A percentile compares a stretch with the other conserved stretches of the same genome.
phyloP scores from a whole-genome alignment of 495 filamentous ascomycete genomes.

The Penicillium malachiteum region DNA sequence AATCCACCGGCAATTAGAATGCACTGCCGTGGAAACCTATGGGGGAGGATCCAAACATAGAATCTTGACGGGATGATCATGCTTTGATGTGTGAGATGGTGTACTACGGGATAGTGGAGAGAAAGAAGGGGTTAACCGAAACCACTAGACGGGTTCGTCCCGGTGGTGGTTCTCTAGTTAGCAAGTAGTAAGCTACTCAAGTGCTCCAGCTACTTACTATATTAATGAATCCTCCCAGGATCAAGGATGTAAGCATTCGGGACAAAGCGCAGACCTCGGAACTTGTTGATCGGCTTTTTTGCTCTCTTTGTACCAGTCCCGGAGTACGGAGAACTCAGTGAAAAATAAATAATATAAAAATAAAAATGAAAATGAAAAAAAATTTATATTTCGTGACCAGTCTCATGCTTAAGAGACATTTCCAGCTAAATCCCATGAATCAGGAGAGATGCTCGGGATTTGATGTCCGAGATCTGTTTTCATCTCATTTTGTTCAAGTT shows the following conservation, averaged over 20 bases:
- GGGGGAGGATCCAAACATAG: not conserved
- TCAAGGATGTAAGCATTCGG: slow-evolving; percentile 11
- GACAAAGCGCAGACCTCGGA: not conserved
- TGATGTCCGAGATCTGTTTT: not conserved
- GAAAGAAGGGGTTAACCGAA: not conserved
- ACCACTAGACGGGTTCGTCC: slow-evolving; percentile 12
- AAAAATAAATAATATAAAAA: not conserved
- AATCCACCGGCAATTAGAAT: slow-evolving; percentile 7
- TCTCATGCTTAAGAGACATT: not conserved
- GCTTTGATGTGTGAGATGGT: not conserved
- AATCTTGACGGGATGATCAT: not conserved
- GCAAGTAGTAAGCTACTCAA: too few species aligned
- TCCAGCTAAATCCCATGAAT: slow-evolving; percentile 5
- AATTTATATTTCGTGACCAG: not conserved
- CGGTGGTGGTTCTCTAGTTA: too few species aligned
- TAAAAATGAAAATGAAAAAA: not conserved
- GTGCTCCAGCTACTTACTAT: too few species aligned
- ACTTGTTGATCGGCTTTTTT: not conserved
- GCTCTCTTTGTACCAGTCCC: not conserved
- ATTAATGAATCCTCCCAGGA: not conserved
- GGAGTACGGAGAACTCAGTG: not conserved
- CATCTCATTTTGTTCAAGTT: not conserved
- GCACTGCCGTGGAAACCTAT: slow-evolving; percentile 7
- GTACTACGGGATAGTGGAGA: not conserved
- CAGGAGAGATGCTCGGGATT: slow-evolving; percentile 9